Evolutionary conservation across 192 early-diverging fungal species (phyloP), one percentile per base, ranked within the genome.

Genomic region (Diversispora epigaea): DNA sequence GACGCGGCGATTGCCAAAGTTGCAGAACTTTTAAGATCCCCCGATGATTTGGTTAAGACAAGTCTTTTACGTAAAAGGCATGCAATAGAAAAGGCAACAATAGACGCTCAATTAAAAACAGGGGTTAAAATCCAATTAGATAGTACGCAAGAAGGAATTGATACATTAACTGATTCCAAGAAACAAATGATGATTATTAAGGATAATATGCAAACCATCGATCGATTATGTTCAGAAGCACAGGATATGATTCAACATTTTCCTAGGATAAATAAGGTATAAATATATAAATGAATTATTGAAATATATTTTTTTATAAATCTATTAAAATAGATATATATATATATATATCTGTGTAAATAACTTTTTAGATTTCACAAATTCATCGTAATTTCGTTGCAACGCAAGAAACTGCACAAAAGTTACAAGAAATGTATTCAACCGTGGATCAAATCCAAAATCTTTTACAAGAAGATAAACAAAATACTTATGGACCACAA

Each of bases 51-150:
- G 19, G 91, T 91, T 82, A 96, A 93, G 77, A 90, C 97, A 10
- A 84, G 87, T 22, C 84, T 88, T 7, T 75, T 98, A 40, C 89
- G 91, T 68, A 88, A 90, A 70, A 95, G 95, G 78, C 87, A 96
- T 64, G 90, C 90, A 4, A 89, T 92, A 76, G 98, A 99, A 85
- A 89, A 93, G 78, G 92, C 94, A 10, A 86, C 91, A 22, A 91
- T 98, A 25, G 96, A 98, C 81, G 95, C 96, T 14, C 96, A 99
- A 80, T 86, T 99, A 50, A 97, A 96, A 78, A 93, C 95, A 8
- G 94, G 93, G 15, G 93, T 96, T 61, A 94, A 98, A 79, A 81
- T 89, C 55, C 94, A 96, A 81, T 87, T 98, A 60, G 95, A 97
- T 81, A 92, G 93, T 71, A 91, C 92, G 6, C 91, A 94, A 75